Evolutionary conservation across 2,329 filamentous ascomycete species (phyloP), one percentile per base, ranked within the genome.

Genomic region (Helminthosporium solani): DNA sequence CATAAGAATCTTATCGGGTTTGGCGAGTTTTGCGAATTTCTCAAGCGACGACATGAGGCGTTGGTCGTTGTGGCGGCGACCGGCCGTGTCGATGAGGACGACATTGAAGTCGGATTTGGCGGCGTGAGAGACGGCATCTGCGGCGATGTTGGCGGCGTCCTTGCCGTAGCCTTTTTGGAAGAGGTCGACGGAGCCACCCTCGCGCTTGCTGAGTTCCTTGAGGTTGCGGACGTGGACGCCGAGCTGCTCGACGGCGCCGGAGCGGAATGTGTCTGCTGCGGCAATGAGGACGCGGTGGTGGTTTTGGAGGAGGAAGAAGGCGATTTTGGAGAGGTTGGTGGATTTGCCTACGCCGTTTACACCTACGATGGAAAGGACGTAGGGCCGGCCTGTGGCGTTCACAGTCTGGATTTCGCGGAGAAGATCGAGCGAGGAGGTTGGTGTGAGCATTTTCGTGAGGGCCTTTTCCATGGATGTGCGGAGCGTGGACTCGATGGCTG

Each of bases 271-370:
- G 70, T 99, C 92, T 59, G 89, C 94, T 8, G 94, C 92, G 12
- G 90, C 92, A 56, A 99, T 89, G 46, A 99, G 81, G 14, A 99
- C 90, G 64, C 88, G 88, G 77, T 96, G 95, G 68, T 95, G 91
- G 77, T 99, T 99, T 72, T 99, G 92, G 25, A 99, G 78, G 30
- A 99, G 78, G 75, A 99, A 99, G 74, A 94, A 99, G 71, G 91
- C 95, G 57, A 99, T 96, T 73, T 99, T 99, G 70, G 89, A 92
- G 30, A 99, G 79, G 67, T 96, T 97, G 42, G 94, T 99, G 14
- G 91, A 96, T 75, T 99, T 99, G 65, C 94, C 94, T 30, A 99
- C 94, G 43, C 94, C 94, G 70, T 99, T 99, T 67, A 99, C 94
- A 52, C 94, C 94, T 34, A 99, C 94, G 51, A 99, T 96, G 46